Evolutionary conservation across 257 asterid genomes (phyloP), one percentile per base, ranked within the genome.

Genomic region (Capsicum baccatum): DNA sequence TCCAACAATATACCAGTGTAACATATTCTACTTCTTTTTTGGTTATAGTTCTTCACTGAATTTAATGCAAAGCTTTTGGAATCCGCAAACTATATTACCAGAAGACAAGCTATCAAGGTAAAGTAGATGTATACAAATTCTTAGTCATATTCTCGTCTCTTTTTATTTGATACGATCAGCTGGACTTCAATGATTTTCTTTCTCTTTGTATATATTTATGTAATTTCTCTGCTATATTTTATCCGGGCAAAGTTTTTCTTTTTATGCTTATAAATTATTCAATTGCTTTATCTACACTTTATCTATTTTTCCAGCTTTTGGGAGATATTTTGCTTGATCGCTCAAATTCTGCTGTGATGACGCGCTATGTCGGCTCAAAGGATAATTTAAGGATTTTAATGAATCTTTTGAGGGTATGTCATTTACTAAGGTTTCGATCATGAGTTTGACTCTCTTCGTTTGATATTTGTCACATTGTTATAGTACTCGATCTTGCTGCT

Each of bases 291-390:
- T 48, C 63, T 26, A 13, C n/a, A n/a, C 44, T 56, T 59, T 55
- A 55, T 17, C 3, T 60, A 66, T 86, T 73, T 68, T 85, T 37
- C 11, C 90, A 97, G 98, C 98, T 97, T 73, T 91, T 97, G 86
- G 98, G 99, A 82, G 97, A 95, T 81, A 91, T 97, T 64, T 89
- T 97, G 86, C 97, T 97, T 44, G 98, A 97, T 78, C 94, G 98
- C 52, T 89, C 98, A 80, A 97, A 97, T 86, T 83, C 97, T 55
- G 81, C 84, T 16, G 92, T 89, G 87, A 97, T 97, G 99, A 81
- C 92, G 66, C 94, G 95, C 55, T 95, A 97, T 83, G 98, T 97
- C 85, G 89, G 93, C 90, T 91, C 96, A 11, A 90, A 82, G 90
- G 91, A 90, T 19, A 94, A 97, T 76, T 73, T 97, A 90, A 70